Conservation (phyloP, 2,329 filamentous ascomycete species). For the Teratosphaeria zuluensis region DNA sequence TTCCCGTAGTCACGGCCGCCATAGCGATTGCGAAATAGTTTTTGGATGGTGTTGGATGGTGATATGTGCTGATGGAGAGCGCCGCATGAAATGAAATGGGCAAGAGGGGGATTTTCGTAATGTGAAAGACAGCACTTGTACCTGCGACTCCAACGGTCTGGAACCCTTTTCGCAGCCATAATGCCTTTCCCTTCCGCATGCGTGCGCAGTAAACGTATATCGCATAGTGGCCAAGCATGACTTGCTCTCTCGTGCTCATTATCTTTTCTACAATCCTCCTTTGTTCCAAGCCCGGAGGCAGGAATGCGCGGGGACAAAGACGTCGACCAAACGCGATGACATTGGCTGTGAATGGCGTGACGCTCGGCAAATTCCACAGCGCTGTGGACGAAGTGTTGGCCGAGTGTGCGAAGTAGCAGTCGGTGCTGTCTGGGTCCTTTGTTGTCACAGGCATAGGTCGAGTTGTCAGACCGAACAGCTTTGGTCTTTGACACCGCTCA, state of each 20-base stretch:
- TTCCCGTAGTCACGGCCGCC: conserved; percentile 1
- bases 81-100: background rate
- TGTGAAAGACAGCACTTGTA: background rate
- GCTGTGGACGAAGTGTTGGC: background rate
- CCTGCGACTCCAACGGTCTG: background rate
- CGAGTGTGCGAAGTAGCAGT: too few species aligned
- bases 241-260: background rate
- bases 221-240: background rate
- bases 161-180: background rate
- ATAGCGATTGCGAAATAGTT: background rate
- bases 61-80: background rate
- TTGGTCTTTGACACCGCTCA: too few species aligned
- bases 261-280: background rate
- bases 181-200: background rate
- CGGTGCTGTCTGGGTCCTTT: too few species aligned
- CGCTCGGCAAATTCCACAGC: background rate
- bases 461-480: too few species aligned
- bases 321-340: background rate
- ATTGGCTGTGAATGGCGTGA: background rate
- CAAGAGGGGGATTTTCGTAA: background rate
- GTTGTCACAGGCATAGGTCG: too few species aligned
- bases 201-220: background rate
- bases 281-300: background rate
- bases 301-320: background rate
- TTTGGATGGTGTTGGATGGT: background rate